phyloP scores from a whole-genome alignment of 805 yeast species.

The Diddensiella caesifluorescens region DNA sequence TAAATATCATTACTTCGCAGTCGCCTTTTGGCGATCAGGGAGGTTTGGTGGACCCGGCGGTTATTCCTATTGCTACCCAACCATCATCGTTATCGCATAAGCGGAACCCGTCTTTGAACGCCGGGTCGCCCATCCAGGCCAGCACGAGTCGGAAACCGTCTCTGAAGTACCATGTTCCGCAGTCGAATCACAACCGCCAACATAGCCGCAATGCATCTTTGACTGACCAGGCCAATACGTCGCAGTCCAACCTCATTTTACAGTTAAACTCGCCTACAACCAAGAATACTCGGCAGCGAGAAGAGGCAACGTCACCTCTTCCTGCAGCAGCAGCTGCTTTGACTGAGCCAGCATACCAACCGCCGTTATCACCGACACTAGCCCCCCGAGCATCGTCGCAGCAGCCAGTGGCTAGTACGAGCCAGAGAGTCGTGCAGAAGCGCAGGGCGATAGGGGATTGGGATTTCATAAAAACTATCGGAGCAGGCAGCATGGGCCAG shows the following conservation, averaged over 20 bases:
- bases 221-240: neutral
- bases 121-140: slow-evolving; percentile 2
- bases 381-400: neutral
- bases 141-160: neutral
- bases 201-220: neutral
- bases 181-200: neutral
- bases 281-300: neutral
- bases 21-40: slow-evolving; percentile 1
- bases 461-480: slow-evolving; percentile 92
- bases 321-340: slow-evolving; percentile 1
- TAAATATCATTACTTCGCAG: too few relatives aligned
- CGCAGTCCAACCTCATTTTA: neutral
- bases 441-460: slow-evolving; percentile 92
- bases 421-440: slow-evolving; percentile 30
- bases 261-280: neutral
- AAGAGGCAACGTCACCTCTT: neutral
- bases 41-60: neutral
- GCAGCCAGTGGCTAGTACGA: neutral
- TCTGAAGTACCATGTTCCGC: neutral
- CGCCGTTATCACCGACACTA: neutral
- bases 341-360: neutral
- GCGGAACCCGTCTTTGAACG: slow-evolving; percentile 4
- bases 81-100: slow-evolving; percentile 9
- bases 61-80: slow-evolving; percentile 3
- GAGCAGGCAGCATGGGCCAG: slow-evolving; percentile 99